Base-by-base conservation (phyloP, 2,329 filamentous ascomycete species). In the Thelonectria blattea region DNA sequence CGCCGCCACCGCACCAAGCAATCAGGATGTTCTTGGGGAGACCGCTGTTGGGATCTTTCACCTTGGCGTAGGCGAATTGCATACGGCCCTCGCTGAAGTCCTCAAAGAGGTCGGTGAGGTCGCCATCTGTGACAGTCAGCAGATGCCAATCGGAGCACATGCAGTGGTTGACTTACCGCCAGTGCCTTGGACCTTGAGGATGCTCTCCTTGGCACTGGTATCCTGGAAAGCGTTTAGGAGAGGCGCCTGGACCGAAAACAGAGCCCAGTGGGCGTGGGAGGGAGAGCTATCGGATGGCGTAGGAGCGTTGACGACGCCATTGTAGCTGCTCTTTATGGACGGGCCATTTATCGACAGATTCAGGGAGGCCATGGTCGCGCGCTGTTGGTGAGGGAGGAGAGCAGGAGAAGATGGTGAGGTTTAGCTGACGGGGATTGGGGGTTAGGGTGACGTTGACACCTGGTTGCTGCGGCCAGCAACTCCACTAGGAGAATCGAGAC, bases 41-140 rank as follows among this genome's bases (percentile, higher is more conserved):
- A 20, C 81, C 81, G 3, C 91, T 92, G 77, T 99, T 99, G 56
- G 93, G 91, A 74, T 99, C 95, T 76, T 93, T 97, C 80, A 99
- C 90, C 79, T 96, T 97, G 71, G 95, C 89, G 73, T 96, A 98
- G 27, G 93, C 95, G 78, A 97, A 99, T 78, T 99, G 95, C 68
- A 99, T 91, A 71, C 93, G 90, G 56, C 95, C 95, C 76, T 99
- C 95, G 68, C 90, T 98, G 78, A 99, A 97, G 66, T 99, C 95
- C 68, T 99, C 95, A 69, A 96, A 86, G 60, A 99, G 83, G 66
- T 97, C 93, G 58, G 88, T 81, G 64, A 99, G 83, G 78, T 99
- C 94, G 64, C 95, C 95, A 80, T 97, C 93, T 95, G 73, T 56
- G 34, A 56, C 55, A 34, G 42, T 71, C 64, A 72, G 70, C 52